Conservation (phyloP, 441 rosid genomes). For the Melastoma candidum region DNA sequence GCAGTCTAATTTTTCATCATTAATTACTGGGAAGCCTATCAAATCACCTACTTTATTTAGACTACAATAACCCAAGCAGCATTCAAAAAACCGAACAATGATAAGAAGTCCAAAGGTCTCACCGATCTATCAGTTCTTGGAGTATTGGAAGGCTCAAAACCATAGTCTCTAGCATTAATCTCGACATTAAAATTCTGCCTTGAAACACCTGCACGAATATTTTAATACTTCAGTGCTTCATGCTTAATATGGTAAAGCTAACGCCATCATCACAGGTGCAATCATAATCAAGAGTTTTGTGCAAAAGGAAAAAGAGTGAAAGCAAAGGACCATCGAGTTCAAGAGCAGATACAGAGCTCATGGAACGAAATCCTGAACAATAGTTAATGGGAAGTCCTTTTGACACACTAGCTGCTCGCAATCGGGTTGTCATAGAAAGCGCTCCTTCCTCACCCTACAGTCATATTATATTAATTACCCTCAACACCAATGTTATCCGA, state of each 20-base stretch:
- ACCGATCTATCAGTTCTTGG: conserved; percentile 97
- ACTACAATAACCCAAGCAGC: background rate
- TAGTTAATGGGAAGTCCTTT: conserved; percentile 92
- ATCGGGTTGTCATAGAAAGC: conserved; percentile 86
- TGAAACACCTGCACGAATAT: conserved; percentile 51
- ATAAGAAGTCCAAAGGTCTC: conserved; percentile 14
- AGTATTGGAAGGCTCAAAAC: conserved; percentile 77
- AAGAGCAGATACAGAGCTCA: conserved; percentile 43
- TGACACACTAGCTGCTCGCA: conserved; percentile 51
- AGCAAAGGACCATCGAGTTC: conserved; percentile 55
- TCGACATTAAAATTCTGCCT: conserved; percentile 68
- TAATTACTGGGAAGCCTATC: background rate
- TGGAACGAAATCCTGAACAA: conserved; percentile 81
- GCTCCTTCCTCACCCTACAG: conserved; percentile 96
- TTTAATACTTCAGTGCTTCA: background rate
- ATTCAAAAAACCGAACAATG: background rate
- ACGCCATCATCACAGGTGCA: background rate
- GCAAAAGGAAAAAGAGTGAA: conserved; percentile 1
- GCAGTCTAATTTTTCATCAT: background rate
- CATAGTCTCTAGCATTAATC: conserved; percentile 77
- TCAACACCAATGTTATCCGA: conserved; percentile 2
- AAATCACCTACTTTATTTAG: background rate
- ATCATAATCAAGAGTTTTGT: background rate
- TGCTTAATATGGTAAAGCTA: background rate
- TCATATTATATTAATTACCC: conserved; percentile 16